Evolutionary conservation across 2,329 filamentous ascomycete species (phyloP).

Genomic region (Penicillium sp.): DNA sequence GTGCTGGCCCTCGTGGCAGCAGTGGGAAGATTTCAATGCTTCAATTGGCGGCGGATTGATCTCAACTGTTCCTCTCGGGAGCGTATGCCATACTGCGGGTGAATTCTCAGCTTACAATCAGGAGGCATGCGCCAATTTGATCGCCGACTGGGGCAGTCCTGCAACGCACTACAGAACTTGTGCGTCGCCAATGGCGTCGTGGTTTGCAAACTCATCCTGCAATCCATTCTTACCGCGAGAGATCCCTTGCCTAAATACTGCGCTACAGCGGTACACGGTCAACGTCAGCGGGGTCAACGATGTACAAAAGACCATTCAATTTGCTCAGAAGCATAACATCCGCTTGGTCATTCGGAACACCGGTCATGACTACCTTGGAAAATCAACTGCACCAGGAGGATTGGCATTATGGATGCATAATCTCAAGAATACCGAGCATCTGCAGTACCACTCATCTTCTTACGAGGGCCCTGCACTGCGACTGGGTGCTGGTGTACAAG

Average conservation of each 20-base stretch:
- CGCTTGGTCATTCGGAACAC: conserved; percentile 37
- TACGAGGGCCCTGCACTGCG: conserved; percentile 10
- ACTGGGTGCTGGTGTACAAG: conserved; percentile 11
- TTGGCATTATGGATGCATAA: conserved; percentile 40
- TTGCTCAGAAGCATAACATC: conserved; percentile 17
- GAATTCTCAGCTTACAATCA: conserved; percentile 34
- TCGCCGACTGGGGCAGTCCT: conserved; percentile 38
- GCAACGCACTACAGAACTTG: conserved; percentile 8
- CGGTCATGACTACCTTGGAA: conserved; percentile 41
- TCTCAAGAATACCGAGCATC: conserved; percentile 29
- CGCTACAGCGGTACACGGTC: conserved; percentile 9
- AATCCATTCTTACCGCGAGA: conserved; percentile 29
- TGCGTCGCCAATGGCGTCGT: conserved; percentile 31
- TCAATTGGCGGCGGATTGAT: conserved; percentile 46
- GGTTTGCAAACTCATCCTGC: conserved; percentile 31
- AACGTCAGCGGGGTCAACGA: conserved; percentile 7
- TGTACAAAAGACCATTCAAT: conserved; percentile 3
- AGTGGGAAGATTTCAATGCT: conserved; percentile 46
- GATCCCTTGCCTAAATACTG: conserved; percentile 6
- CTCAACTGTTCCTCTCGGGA: conserved; percentile 45
- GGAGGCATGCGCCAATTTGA: conserved; percentile 35
- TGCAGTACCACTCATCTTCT: conserved; percentile 5
- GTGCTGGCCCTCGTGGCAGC: conserved; percentile 43
- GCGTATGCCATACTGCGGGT: conserved; percentile 43
- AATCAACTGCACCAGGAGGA: conserved; percentile 27